phyloP scores from a whole-genome alignment of 441 rosid species.

The Geranium incanum region DNA sequence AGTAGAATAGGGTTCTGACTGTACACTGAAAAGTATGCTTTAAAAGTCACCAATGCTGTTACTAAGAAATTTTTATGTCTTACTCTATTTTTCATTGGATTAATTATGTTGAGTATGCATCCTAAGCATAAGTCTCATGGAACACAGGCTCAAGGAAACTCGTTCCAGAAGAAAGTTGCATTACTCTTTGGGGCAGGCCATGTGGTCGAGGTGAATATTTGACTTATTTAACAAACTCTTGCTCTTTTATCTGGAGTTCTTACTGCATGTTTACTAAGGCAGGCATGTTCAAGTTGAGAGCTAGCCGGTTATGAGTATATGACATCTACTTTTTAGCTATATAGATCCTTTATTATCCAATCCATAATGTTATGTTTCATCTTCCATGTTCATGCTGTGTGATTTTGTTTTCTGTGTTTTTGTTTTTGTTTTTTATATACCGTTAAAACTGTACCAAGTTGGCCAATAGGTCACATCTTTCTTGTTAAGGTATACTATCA shows the following conservation, averaged over 20 bases:
- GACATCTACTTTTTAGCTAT: background rate
- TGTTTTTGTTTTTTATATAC: too few relatives aligned
- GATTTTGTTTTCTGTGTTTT: background rate
- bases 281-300: background rate
- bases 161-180: constrained; percentile 90
- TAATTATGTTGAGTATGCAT: background rate
- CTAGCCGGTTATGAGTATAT: background rate
- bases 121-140: constrained; percentile 1
- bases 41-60: background rate
- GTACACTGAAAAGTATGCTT: background rate
- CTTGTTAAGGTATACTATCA: background rate
- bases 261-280: background rate
- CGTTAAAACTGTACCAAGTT: background rate
- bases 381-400: background rate
- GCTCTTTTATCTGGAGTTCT: constrained; percentile 8
- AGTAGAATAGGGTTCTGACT: background rate
- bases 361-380: background rate
- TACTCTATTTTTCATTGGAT: background rate
- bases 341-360: background rate
- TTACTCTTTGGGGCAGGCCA: constrained; percentile 71
- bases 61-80: background rate
- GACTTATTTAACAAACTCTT: constrained; percentile 1
- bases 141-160: constrained; percentile 82
- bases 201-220: constrained; percentile 59
- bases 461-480: background rate